These are phyloP conservation scores for Plectosphaerella plurivora DNA, from an alignment of 2,329 filamentous ascomycete genomes.

Conservation along the genomic window DNA sequence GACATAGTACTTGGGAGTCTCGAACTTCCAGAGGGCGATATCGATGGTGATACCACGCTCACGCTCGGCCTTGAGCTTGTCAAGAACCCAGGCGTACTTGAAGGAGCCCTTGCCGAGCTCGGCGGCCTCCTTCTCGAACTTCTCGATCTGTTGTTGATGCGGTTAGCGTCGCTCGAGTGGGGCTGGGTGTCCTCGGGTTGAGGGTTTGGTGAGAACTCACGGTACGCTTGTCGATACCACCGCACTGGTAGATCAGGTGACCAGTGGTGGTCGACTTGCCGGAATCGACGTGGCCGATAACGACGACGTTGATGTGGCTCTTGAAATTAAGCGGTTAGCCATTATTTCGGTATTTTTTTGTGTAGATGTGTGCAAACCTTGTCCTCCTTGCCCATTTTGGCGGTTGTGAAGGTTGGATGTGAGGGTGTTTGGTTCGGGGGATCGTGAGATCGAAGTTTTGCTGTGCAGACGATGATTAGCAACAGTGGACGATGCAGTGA, in stretches of 20 bases:
- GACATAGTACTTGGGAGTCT: slow-evolving; percentile 96
- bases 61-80: slow-evolving; percentile 99
- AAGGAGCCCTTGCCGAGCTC: slow-evolving; percentile 99
- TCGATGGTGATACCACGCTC: slow-evolving; percentile 99
- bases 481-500: background rate
- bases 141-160: slow-evolving; percentile 90
- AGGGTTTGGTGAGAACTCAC: background rate
- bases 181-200: background rate
- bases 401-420: slow-evolving; percentile 1
- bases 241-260: slow-evolving; percentile 99
- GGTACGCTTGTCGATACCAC: slow-evolving; percentile 48
- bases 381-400: slow-evolving; percentile 68
- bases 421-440: background rate
- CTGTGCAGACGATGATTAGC: background rate
- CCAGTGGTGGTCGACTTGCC: slow-evolving; percentile 95
- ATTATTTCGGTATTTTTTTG: too few species aligned
- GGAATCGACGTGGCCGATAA: slow-evolving; percentile 99
- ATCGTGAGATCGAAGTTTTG: background rate
- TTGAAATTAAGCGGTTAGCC: too few species aligned
- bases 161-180: slow-evolving; percentile 70
- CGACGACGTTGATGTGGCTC: slow-evolving; percentile 89
- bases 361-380: slow-evolving; percentile 50
- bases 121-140: slow-evolving; percentile 99
- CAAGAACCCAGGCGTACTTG: slow-evolving; percentile 96
- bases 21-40: slow-evolving; percentile 99